A percentile compares a stretch with the other conserved stretches of the same genome.
These are phyloP conservation scores for Trypanosoma vivax DNA, from an alignment of 208 protist genomes.

Conservation along the genomic window DNA sequence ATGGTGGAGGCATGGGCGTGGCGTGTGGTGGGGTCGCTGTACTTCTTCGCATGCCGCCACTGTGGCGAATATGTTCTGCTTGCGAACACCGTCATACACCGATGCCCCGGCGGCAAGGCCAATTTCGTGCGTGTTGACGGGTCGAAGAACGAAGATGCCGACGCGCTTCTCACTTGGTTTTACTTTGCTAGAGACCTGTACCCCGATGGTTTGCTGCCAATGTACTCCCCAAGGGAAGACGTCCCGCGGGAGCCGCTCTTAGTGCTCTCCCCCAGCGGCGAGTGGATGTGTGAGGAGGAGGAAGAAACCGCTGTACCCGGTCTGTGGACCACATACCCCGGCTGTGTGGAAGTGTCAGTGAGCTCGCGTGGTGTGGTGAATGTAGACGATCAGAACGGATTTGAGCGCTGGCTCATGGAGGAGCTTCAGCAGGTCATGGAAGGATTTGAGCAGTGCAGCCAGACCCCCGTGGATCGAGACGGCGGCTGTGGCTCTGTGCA, in stretches of 20 bases:
- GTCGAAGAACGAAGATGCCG: constrained; percentile 14
- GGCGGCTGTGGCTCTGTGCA: too few relatives aligned
- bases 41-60: constrained; percentile 38
- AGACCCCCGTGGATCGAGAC: background rate
- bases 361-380: constrained; percentile 23
- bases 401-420: constrained; percentile 35
- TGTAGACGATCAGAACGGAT: constrained; percentile 47
- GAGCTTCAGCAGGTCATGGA: constrained; percentile 36
- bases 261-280: constrained; percentile 1
- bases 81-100: constrained; percentile 35
- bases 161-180: constrained; percentile 41
- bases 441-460: constrained; percentile 12
- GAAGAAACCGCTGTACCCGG: constrained; percentile 7
- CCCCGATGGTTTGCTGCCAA: constrained; percentile 25
- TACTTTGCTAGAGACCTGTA: constrained; percentile 27
- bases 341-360: constrained; percentile 30
- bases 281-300: constrained; percentile 16
- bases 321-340: constrained; percentile 15
- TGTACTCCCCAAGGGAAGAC: constrained; percentile 17
- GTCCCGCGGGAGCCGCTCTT: constrained; percentile 10
- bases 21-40: constrained; percentile 47
- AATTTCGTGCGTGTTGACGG: constrained; percentile 21
- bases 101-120: constrained; percentile 18
- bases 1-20: constrained; percentile 66
- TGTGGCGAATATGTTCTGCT: constrained; percentile 48